Conservation (phyloP, 768 basidiomycete genomes). For the Omphalotus guepiniiformis region DNA sequence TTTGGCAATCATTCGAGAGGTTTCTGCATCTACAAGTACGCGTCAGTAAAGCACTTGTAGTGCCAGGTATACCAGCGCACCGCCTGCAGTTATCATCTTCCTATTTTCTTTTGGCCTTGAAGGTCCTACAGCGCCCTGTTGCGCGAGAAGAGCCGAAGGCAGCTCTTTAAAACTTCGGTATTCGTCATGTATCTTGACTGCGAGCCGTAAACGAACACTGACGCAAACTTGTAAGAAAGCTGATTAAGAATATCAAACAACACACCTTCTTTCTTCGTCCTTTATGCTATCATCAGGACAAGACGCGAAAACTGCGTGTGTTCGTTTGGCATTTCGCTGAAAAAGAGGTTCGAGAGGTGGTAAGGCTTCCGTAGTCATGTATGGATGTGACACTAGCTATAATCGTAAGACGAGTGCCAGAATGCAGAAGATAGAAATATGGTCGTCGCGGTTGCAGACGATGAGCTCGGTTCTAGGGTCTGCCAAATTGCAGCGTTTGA, state of each 20-base stretch:
- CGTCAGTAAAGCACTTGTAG: neutral
- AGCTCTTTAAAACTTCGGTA: slow-evolving; percentile 84
- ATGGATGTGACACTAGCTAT: no score
- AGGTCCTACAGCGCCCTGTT: slow-evolving; percentile 81
- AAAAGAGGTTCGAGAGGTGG: slow-evolving; percentile 67
- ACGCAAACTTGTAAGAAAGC: slow-evolving; percentile 1
- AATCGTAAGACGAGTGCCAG: no score
- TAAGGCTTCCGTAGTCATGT: slow-evolving; percentile 45
- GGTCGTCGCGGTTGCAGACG: no score
- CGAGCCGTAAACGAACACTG: slow-evolving; percentile 68
- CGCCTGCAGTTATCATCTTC: slow-evolving; percentile 71
- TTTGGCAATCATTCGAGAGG: slow-evolving; percentile 65
- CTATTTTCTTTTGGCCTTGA: slow-evolving; percentile 59
- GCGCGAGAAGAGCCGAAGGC: slow-evolving; percentile 73
- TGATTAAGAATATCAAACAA: neutral
- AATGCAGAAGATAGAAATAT: no score
- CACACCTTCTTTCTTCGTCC: slow-evolving; percentile 73
- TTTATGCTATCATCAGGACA: slow-evolving; percentile 53
- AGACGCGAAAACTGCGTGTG: slow-evolving; percentile 64
- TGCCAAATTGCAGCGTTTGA: no score
- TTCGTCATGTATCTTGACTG: slow-evolving; percentile 87
- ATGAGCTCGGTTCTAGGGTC: no score
- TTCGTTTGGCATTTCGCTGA: slow-evolving; percentile 62
- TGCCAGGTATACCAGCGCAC: slow-evolving; percentile 35
- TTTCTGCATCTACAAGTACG: slow-evolving; percentile 30